Base-by-base conservation (phyloP, 139 green algal genomes). In the Coelastrella sp. region DNA sequence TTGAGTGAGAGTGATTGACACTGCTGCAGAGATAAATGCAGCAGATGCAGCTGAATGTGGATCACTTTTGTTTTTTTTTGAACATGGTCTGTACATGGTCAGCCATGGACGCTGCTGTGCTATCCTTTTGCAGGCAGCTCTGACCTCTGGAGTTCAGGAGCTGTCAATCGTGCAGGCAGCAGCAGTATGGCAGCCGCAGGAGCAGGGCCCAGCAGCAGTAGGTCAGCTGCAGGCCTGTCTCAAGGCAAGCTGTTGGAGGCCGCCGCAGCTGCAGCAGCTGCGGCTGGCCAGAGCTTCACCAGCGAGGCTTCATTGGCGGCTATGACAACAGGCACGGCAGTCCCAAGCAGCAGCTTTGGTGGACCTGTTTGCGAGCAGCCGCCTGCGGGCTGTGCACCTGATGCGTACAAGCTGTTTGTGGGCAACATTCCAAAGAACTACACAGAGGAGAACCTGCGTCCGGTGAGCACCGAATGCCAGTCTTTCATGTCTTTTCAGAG, bases 371-470 rank as follows among this genome's bases (percentile, higher is more conserved):
- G 19, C 1, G 93, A 95, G 88, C 81, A 88, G 81, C 93, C 91
- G 14, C 91, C 91, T 20, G 61, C 58, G 4, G 87, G 91, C 27
- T 93, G 91, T 76, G 80, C 82, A 3, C 90, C 89, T 57, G 90
- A 93, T 60, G 89, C 91, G 14, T 92, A 93, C 73, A 95, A 94
- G 81, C 92, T 96, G 6, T 96, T 96, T 87, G 93, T 96, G 20
- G 94, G 94, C 82, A 96, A 96, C 80, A 92, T 96, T 59, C 94
- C 94, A n/a, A 95, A 94, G 88, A n/a, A 56, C 15, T 96, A 90
- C 80, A 95, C 93, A 4, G 94, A 95, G 78, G 93, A 96, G 75
- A 92, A 95, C 84, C 92, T 91, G 24, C 57, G 63, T 7, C 84
- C 84, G 84, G 68, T 88, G 15, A 79, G 82, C 19, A 76, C 19